Conservation (phyloP, 306 rosid genomes). For the Trifolium subterraneum region DNA sequence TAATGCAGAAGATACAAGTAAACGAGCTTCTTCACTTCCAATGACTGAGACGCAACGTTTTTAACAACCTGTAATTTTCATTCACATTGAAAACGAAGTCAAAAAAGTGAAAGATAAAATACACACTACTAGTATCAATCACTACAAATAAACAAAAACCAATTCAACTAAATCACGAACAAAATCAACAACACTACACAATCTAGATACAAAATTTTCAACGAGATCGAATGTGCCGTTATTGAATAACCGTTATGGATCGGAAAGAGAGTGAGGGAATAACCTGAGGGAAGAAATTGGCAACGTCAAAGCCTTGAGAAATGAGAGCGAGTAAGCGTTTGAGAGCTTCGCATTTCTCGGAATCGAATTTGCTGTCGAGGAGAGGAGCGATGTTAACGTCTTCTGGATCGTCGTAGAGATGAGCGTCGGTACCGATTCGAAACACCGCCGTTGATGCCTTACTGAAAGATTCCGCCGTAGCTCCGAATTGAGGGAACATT, state of each 20-base stretch:
- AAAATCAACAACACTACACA: background rate
- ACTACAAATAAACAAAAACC: background rate
- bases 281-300: constrained; percentile 97
- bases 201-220: background rate
- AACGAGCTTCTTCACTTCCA: constrained; percentile 95
- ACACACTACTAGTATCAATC: background rate
- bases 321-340: constrained; percentile 95
- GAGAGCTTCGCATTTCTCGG: constrained; percentile 96
- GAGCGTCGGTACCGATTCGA: constrained; percentile 99
- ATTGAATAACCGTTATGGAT: background rate
- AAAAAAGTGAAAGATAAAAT: background rate
- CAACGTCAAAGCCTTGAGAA: constrained; percentile 94
- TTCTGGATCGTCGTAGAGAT: constrained; percentile 98
- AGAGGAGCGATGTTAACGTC: constrained; percentile 83
- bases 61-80: constrained; percentile 80
- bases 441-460: constrained; percentile 93
- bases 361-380: constrained; percentile 92
- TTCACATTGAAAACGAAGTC: constrained; percentile 5
- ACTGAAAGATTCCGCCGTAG: constrained; percentile 89
- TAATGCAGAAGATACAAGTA: constrained; percentile 94
- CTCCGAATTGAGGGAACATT: constrained; percentile 91
- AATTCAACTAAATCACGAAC: background rate
- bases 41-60: constrained; percentile 86
- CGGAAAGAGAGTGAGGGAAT: background rate
- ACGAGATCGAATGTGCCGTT: background rate